phyloP scores from a whole-genome alignment of 176 grass and related monocot genomes.

The Panicum miliaceum region DNA sequence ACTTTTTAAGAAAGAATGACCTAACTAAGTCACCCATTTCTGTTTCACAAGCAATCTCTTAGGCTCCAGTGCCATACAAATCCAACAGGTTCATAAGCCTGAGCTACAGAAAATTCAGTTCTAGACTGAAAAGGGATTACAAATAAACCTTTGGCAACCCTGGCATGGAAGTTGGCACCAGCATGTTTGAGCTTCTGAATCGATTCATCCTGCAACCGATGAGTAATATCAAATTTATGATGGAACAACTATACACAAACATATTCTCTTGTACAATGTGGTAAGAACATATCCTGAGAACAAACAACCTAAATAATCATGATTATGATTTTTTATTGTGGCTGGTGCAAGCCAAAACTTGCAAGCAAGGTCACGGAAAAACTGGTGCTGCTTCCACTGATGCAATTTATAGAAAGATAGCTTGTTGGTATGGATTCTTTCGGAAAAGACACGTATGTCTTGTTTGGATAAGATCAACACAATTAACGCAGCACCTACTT shows the following conservation, averaged over 20 bases:
- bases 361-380: neutral
- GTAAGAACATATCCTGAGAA: neutral
- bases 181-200: slow-evolving; percentile 75
- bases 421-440: slow-evolving; percentile 1
- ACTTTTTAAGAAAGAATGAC: slow-evolving; percentile 12
- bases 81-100: slow-evolving; percentile 1
- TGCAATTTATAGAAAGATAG: slow-evolving; percentile 13
- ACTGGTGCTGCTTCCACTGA: slow-evolving; percentile 17
- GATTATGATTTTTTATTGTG: slow-evolving; percentile 7
- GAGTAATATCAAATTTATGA: slow-evolving; percentile 17
- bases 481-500: slow-evolving; percentile 30
- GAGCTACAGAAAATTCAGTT: slow-evolving; percentile 18
- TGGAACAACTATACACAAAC: slow-evolving; percentile 6
- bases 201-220: slow-evolving; percentile 66
- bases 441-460: neutral
- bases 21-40: neutral
- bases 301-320: slow-evolving; percentile 23
- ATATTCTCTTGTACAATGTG: slow-evolving; percentile 4
- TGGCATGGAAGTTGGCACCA: slow-evolving; percentile 68
- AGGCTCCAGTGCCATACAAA: slow-evolving; percentile 14
- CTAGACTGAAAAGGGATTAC: slow-evolving; percentile 15
- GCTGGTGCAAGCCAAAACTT: slow-evolving; percentile 27
- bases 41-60: neutral
- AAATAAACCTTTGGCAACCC: slow-evolving; percentile 77
- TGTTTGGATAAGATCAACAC: neutral